Evolutionary conservation across 2,329 filamentous ascomycete genomes (phyloP), one percentile per base, ranked within the genome.

Genomic region (Cercospora janseana): DNA sequence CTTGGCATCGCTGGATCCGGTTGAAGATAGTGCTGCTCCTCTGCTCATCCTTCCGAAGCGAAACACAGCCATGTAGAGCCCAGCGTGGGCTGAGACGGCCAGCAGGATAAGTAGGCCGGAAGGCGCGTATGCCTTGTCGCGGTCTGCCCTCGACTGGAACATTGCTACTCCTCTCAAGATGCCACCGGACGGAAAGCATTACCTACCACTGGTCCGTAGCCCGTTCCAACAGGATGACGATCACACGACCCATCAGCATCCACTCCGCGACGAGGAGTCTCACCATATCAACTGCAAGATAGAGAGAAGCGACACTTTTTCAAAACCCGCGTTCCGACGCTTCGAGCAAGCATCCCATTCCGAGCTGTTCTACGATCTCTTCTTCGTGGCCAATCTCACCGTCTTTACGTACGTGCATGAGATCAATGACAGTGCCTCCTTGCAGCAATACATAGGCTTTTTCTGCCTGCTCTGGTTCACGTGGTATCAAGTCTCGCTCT

Each of bases 401-500:
- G 81, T 82, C n/a, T 86, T 86, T 59, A 79, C 78, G 3, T 71
- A 71, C 5, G 70, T 73, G 3, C 75, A 79, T 56, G 76, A 80
- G 31, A 79, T 82, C 56, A 79, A 79, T 59, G 74, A 78, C 55
- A 64, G 68, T 69, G 57, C 59, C 65, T 62, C 48, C 6, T 56
- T 74, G 1, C 60, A 60, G 26, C 60, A 74, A 20, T 77, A 80
- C 59, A 69, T 80, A 46, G 70, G 79, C 34, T 80, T 78, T 64
- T 75, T 82, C 61, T 67, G 77, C 15, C 71, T 86, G 10, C 28
- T 51, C 6, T 86, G 82, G 83, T 78, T 83, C 51, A 85, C 80
- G n/a, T 86, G 83, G 83, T 75, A 85, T 24, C 72, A 82, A 50
- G 78, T 81, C 15, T 76, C 77, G 5, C 68, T 86, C 2, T 85